Base-by-base conservation (phyloP, 768 basidiomycete genomes). In the Suillus ampliporus region DNA sequence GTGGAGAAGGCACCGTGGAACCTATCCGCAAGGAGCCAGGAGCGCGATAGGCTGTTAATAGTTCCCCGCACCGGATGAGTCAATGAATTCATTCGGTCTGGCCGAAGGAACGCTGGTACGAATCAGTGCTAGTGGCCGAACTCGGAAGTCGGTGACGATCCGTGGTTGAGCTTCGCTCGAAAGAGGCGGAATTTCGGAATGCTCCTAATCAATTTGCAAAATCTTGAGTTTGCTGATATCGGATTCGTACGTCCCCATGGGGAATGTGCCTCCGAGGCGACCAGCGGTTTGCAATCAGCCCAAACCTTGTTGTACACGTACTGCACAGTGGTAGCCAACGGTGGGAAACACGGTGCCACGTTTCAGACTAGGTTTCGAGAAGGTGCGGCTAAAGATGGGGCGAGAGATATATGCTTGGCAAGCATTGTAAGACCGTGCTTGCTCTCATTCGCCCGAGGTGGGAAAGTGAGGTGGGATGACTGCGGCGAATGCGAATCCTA, bases 401-500 rank as follows among this genome's bases (percentile, higher is more conserved):
- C 59, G 11, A 9, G 63, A 4, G 53, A 26, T 31, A 59, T 9
- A 31, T n/a, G 35, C 48, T 47, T 72, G 72, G 69, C 66, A 69
- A 61, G 57, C 65, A 47, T 35, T 15, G 17, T 19, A 56, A 60
- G 57, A 50, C 56, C n/a, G 47, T 62, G 63, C 74, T 67, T 73
- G 74, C 63, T 73, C 67, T 62, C 23, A 60, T 57, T 52, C 65
- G 58, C 66, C 69, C n/a, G n/a, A n/a, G 71, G 69, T 75, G 73
- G 54, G 17, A 13, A 40, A 40, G 11, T 28, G 28, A 40, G 38
- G 54, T 53, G 52, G 52, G 34, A 53, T 9, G 52, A 53, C 34
- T 56, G 54, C 54, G 38, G 23, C 35, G 38, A 23, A 56, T 35
- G 28, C 35, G 21, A 38, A 38, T 14, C 8, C 15, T 54, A 54